Evolutionary conservation across 106 monocot genomes (phyloP).

Genomic region (Allium sativum): DNA sequence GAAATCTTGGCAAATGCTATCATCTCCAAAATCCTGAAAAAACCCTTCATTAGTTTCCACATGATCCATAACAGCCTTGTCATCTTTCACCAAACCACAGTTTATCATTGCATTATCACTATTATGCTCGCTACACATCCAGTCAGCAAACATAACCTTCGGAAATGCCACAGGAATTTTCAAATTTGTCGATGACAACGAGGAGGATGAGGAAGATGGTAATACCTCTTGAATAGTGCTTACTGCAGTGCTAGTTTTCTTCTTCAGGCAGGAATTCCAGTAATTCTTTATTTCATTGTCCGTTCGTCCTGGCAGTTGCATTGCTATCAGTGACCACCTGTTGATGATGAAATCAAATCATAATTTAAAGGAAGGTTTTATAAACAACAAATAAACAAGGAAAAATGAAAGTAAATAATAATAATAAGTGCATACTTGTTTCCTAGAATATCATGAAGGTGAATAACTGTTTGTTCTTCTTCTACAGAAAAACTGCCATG

Average conservation of each 20-base stretch:
- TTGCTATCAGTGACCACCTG: too few relatives aligned
- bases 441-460: too few relatives aligned
- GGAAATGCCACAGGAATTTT: background rate
- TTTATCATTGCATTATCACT: background rate
- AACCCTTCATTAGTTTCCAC: conserved; percentile 9
- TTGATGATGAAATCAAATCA: too few relatives aligned
- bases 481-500: too few relatives aligned
- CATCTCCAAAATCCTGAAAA: conserved; percentile 17
- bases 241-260: too few relatives aligned
- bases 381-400: background rate
- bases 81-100: too few relatives aligned
- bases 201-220: background rate
- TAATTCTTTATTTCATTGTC: conserved; percentile 7
- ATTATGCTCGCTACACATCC: conserved; percentile 11
- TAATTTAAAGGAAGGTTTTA: background rate
- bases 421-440: background rate
- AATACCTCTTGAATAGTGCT: too few relatives aligned
- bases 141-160: conserved; percentile 25
- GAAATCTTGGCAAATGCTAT: conserved; percentile 22
- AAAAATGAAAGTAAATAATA: background rate
- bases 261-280: background rate
- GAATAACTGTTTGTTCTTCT: too few relatives aligned
- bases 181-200: too few relatives aligned
- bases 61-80: background rate
- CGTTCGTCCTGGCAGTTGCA: background rate